Conservation (phyloP, 1,139 yeast species). For the Pneumocystis sp. region DNA sequence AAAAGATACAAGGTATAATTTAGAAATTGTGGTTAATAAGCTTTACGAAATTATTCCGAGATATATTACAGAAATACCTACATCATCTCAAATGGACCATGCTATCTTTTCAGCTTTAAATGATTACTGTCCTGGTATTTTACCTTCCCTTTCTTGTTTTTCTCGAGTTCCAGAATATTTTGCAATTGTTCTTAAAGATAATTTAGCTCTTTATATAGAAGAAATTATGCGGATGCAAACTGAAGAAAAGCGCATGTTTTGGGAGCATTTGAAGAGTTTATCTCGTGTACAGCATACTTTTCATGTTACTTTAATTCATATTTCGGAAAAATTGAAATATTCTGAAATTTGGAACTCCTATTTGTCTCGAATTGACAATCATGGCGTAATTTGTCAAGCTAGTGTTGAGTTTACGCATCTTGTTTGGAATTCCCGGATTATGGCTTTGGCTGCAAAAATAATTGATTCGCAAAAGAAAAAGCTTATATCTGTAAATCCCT, state of each 20-base stretch:
- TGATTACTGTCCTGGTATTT: constrained; percentile 6
- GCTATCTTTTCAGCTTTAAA: constrained; percentile 38
- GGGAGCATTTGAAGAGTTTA: constrained; percentile 23
- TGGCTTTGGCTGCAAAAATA: constrained; percentile 43
- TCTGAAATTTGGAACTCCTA: constrained; percentile 22
- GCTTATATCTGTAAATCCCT: constrained; percentile 30
- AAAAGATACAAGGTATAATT: constrained; percentile 41
- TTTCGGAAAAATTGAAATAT: constrained; percentile 14
- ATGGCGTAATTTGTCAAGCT: constrained; percentile 25
- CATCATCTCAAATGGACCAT: constrained; percentile 25
- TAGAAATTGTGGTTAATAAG: constrained; percentile 30
- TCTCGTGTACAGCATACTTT: constrained; percentile 41
- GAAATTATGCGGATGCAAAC: constrained; percentile 5
- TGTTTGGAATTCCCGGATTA: constrained; percentile 38
- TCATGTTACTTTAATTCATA: constrained; percentile 69
- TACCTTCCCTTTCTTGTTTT: constrained; percentile 10
- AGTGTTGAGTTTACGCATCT: constrained; percentile 33
- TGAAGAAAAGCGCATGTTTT: constrained; percentile 15
- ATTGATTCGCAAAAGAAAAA: constrained; percentile 15
- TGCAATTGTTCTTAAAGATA: constrained; percentile 20
- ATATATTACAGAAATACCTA: constrained; percentile 33
- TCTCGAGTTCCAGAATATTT: constrained; percentile 25
- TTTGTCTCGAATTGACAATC: constrained; percentile 10
- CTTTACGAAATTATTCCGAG: constrained; percentile 35
- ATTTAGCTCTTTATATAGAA: constrained; percentile 1